These are phyloP conservation scores for Malus hybrid DNA, from an alignment of 331 rosid species.

Conservation along the genomic window DNA sequence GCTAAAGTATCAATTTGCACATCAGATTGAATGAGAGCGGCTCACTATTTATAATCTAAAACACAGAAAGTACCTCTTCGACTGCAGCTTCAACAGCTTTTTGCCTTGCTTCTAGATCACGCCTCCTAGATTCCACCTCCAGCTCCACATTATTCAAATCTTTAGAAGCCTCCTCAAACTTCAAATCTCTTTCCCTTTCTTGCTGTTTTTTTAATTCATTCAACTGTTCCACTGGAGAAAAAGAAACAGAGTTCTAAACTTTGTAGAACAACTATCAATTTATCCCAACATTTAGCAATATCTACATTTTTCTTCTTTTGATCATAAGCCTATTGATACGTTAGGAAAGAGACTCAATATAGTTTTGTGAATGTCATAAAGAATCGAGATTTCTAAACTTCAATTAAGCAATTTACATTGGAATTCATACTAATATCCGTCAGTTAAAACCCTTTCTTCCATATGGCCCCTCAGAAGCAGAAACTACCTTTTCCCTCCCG, in stretches of 20 bases:
- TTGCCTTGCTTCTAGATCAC: slow-evolving; percentile 48
- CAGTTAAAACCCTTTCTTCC: no score
- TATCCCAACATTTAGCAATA: not conserved
- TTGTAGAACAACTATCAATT: not conserved
- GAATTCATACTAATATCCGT: no score
- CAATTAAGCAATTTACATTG: no score
- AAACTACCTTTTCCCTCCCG: slow-evolving; percentile 52
- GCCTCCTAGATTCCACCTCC: slow-evolving; percentile 62
- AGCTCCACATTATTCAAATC: slow-evolving; percentile 31
- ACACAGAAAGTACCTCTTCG: slow-evolving; percentile 38
- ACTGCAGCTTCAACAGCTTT: slow-evolving; percentile 55
- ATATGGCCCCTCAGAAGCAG: no score
- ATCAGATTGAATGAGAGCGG: not conserved
- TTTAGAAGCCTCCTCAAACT: slow-evolving; percentile 49
- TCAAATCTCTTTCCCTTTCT: slow-evolving; percentile 47
- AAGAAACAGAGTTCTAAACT: not conserved
- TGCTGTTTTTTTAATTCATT: slow-evolving; percentile 46
- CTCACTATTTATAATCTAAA: not conserved
- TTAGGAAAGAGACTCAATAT: not conserved
- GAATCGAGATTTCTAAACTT: no score
- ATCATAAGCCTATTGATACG: not conserved
- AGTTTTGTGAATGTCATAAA: not conserved
- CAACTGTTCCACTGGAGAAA: slow-evolving; percentile 43
- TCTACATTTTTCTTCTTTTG: not conserved
- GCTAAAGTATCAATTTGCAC: slow-evolving; percentile 3